Conservation (phyloP, 306 rosid species). For the Acacia acuminata region DNA sequence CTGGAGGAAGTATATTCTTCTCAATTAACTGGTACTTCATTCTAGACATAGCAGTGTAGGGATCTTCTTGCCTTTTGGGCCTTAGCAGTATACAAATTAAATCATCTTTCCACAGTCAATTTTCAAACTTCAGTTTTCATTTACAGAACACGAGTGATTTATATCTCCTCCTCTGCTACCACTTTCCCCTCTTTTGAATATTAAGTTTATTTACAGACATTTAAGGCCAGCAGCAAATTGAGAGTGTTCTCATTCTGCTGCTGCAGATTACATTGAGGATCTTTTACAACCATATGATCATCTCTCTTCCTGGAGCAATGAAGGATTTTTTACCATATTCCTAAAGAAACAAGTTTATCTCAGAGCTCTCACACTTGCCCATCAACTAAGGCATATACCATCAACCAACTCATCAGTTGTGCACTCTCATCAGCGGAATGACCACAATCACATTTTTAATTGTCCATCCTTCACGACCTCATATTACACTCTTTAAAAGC, state of each 20-base stretch:
- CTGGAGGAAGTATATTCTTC: neutral
- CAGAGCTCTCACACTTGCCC: slow-evolving; percentile 7
- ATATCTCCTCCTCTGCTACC: no score
- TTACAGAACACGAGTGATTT: neutral
- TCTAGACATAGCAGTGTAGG: slow-evolving; percentile 1
- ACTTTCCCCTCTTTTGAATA: no score
- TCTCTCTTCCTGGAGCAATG: no score
- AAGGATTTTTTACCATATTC: no score
- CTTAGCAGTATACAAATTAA: neutral
- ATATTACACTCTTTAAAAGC: neutral
- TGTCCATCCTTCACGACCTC: neutral
- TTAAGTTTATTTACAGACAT: no score
- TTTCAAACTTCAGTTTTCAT: neutral
- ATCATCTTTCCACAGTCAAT: neutral
- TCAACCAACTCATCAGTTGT: neutral
- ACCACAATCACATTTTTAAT: neutral
- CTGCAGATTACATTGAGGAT: no score
- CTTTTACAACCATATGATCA: no score
- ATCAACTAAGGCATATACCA: neutral
- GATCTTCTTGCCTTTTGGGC: neutral
- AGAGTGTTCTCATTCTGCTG: no score
- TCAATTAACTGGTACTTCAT: neutral
- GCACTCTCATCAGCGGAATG: slow-evolving; percentile 5
- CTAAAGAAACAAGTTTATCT: neutral
- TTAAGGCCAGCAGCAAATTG: no score